Percentiles rank a stretch among this genome's conserved stretches.
Conservation (phyloP, 2,329 filamentous ascomycete species). For the Knoxdaviesia capensis region DNA sequence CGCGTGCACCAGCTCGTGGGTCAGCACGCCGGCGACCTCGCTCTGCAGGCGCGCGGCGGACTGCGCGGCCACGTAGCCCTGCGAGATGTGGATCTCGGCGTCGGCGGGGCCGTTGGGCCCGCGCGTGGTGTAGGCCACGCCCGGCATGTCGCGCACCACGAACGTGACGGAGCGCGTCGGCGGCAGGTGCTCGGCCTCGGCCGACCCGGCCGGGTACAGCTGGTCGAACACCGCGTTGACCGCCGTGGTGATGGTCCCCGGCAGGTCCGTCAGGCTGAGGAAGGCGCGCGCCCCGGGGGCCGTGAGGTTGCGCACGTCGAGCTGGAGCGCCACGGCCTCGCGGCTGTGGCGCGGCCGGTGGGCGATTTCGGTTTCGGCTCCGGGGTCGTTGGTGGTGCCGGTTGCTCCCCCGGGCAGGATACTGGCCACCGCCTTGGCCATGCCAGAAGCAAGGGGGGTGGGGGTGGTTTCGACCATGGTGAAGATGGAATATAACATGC, state of each 20-base stretch:
- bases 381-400: too few relatives aligned
- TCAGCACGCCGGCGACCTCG: slow-evolving; percentile 68
- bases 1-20: slow-evolving; percentile 89
- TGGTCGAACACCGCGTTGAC: slow-evolving; percentile 48
- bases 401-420: too few relatives aligned
- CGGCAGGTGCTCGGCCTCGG: slow-evolving; percentile 22
- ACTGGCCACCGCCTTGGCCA: too few relatives aligned
- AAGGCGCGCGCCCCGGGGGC: slow-evolving; percentile 46
- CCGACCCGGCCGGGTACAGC: slow-evolving; percentile 40
- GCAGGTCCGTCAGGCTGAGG: slow-evolving; percentile 42
- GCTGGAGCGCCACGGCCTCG: slow-evolving; percentile 19
- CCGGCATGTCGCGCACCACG: slow-evolving; percentile 56
- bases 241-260: slow-evolving; percentile 38
- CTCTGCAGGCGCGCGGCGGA: slow-evolving; percentile 19
- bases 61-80: slow-evolving; percentile 44
- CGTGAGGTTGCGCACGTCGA: slow-evolving; percentile 35
- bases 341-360: too few relatives aligned
- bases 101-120: slow-evolving; percentile 62
- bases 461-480: too few relatives aligned
- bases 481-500: too few relatives aligned
- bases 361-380: too few relatives aligned
- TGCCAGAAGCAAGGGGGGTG: too few relatives aligned
- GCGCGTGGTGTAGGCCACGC: slow-evolving; percentile 79
- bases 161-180: slow-evolving; percentile 74
- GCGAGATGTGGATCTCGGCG: slow-evolving; percentile 82